Evolutionary conservation across 2,329 filamentous ascomycete species (phyloP).

Genomic region (Aureobasidium sp.): DNA sequence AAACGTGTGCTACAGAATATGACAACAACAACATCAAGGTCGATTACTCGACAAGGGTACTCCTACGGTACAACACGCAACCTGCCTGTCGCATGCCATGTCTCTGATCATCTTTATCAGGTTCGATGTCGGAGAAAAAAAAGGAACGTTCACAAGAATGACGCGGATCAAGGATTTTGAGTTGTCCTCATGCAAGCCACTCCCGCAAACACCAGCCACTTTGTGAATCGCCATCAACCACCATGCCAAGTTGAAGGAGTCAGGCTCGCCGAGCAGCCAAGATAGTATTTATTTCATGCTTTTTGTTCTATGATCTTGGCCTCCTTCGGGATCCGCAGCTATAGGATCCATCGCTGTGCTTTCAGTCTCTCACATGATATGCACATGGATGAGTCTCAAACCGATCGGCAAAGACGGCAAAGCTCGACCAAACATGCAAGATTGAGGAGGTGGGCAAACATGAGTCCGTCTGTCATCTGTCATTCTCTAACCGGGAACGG

Average conservation of each 20-base stretch:
- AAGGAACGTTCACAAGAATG: neutral
- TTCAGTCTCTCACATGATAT: neutral
- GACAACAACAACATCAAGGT: neutral
- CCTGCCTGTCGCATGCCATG: neutral
- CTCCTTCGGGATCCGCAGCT: neutral
- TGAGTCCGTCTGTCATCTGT: slow-evolving; percentile 1
- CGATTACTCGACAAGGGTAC: neutral
- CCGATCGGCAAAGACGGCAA: slow-evolving; percentile 11
- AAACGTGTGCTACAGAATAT: neutral
- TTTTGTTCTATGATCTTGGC: neutral
- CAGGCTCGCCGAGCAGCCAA: neutral
- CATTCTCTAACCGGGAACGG: slow-evolving; percentile 1
- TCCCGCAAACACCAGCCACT: slow-evolving; percentile 2
- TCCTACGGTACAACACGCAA: neutral
- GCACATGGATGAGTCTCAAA: neutral
- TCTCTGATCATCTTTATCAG: neutral
- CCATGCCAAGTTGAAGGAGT: slow-evolving; percentile 1
- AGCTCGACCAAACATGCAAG: neutral
- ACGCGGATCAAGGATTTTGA: neutral
- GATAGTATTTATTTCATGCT: neutral
- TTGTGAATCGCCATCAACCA: neutral
- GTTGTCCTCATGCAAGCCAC: slow-evolving; percentile 4
- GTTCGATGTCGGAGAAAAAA: neutral
- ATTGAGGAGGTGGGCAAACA: slow-evolving; percentile 1
- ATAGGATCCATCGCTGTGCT: neutral